Conservation (phyloP, 805 yeast species). For the Nakazawaea sp. region DNA sequence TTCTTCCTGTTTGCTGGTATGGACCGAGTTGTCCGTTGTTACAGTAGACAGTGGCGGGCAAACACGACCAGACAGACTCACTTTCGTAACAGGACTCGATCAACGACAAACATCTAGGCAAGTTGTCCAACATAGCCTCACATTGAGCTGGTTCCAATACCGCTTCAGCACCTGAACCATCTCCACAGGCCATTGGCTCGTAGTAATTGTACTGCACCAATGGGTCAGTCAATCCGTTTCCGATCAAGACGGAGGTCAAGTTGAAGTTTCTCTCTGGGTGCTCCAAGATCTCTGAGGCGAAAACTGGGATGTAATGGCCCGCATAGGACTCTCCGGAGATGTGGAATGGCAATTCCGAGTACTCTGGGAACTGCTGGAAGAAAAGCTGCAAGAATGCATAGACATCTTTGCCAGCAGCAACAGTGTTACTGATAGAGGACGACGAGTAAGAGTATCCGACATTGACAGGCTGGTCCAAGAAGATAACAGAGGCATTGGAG, state of each 20-base stretch:
- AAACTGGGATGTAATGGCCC: conserved; percentile 76
- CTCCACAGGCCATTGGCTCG: conserved; percentile 92
- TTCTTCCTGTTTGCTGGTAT: conserved; percentile 49
- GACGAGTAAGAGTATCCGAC: conserved; percentile 87
- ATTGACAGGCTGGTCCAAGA: conserved; percentile 89
- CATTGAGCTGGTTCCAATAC: conserved; percentile 69
- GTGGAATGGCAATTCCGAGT: conserved; percentile 52
- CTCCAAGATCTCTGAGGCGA: conserved; percentile 48
- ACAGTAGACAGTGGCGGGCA: conserved; percentile 58
- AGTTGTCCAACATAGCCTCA: conserved; percentile 49
- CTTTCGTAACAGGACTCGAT: conserved; percentile 61
- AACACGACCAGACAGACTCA: conserved; percentile 51
- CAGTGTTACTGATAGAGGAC: conserved; percentile 54
- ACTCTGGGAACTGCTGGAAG: conserved; percentile 77
- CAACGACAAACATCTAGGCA: conserved; percentile 59
- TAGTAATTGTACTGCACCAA: conserved; percentile 71
- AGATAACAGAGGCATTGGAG: conserved; percentile 80
- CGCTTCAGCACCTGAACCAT: conserved; percentile 69
- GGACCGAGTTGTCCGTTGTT: conserved; percentile 57
- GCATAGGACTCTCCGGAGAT: conserved; percentile 84
- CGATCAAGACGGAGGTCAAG: conserved; percentile 76
- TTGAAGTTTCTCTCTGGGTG: conserved; percentile 53
- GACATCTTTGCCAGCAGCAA: conserved; percentile 83
- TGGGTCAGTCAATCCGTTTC: conserved; percentile 90
- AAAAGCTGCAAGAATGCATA: conserved; percentile 78